Evolutionary conservation across 352 stramenopile genomes (phyloP).

Genomic region (Phytophthora fragariae): DNA sequence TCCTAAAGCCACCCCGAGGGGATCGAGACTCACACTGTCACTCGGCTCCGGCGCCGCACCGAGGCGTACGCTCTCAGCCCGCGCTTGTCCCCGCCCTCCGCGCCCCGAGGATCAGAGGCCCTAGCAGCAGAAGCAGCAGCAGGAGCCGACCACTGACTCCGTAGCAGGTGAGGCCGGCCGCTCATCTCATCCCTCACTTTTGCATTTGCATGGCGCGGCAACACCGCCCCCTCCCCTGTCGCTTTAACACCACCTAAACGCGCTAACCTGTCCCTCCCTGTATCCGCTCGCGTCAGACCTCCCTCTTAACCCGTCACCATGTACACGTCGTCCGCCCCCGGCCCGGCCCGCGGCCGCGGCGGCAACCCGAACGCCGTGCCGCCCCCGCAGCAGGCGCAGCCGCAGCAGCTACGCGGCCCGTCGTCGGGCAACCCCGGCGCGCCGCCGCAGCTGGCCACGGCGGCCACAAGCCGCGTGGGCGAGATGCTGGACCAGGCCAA

Average conservation of each 20-base stretch:
- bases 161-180: neutral
- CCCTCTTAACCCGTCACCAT: conserved; percentile 32
- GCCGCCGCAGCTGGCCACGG: conserved; percentile 36
- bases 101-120: neutral
- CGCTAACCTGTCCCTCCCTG: no score
- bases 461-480: conserved; percentile 65
- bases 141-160: neutral
- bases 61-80: neutral
- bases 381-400: conserved; percentile 61
- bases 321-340: conserved; percentile 77
- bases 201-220: no score
- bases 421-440: conserved; percentile 54
- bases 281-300: no score
- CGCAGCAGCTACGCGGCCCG: conserved; percentile 70
- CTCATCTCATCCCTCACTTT: no score
- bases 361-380: conserved; percentile 57
- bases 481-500: conserved; percentile 90
- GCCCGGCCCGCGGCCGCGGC: conserved; percentile 58
- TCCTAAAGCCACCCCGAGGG: conserved; percentile 43
- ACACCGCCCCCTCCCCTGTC: no score
- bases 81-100: neutral
- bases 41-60: no score
- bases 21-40: conserved; percentile 9
- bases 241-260: no score
- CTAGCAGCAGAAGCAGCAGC: no score